Evolutionary conservation across 345 rosid genomes (phyloP), one percentile per base, ranked within the genome.

Genomic region (Conringia planisiliqua): DNA sequence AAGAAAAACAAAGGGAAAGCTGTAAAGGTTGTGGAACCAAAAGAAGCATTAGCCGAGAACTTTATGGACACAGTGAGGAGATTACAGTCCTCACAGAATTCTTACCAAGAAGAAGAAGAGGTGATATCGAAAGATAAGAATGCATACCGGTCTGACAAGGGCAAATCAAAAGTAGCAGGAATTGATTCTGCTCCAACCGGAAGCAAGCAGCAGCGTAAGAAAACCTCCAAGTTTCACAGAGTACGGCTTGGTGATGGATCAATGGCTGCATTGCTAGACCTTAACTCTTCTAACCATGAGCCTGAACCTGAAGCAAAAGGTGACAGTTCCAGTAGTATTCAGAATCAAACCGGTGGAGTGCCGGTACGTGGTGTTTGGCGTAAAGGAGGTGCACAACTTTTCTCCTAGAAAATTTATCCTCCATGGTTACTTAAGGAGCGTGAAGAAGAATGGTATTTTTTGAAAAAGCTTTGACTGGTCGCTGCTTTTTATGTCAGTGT

Each of bases 211-310:
- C 94, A 83, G 29, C 78, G 83, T 62, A 95, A 91, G 86, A 95
- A 91, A 72, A 85, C 90, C 33, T 87, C 96, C 0, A 91, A 91
- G 81, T 89, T 91, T 73, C 92, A 83, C 42, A 84, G 93, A 54
- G 81, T 71, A 62, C 82, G 96, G 68, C 86, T 94, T 56, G 97
- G 98, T 46, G 98, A 90, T 80, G 93, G 93, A 58, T 91, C 96
- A 44, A 80, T 83, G 81, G 88, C 86, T 43, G 86, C 93, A n/a
- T 70, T 85, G 13, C 20, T 86, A 62, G 88, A 91, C 82, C 52
- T 67, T 0, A 83, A 79, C 16, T 81, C 72, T 59, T 73, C 90
- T 17, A 77, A 77, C 38, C 71, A 80, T 6, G 86, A 79, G 33
- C 71, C 81, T n/a, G 86, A 84, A 70, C 81, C 74, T 0, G 85